Conservation (phyloP, 805 yeast genomes). For the Ogataea paraovalis region DNA sequence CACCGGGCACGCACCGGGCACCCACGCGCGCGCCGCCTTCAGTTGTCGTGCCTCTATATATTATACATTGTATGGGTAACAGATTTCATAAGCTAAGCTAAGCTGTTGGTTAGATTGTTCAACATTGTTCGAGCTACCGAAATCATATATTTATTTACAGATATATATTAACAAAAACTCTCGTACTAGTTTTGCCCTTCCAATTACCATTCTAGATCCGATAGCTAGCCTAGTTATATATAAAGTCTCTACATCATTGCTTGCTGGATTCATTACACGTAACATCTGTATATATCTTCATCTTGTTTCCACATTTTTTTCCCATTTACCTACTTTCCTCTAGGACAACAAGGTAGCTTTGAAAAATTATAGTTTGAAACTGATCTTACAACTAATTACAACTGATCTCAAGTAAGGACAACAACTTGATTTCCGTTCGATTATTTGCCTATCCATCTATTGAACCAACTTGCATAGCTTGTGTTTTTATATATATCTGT, state of each 20-base stretch:
- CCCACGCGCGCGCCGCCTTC: too few relatives aligned
- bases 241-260: neutral
- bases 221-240: neutral
- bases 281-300: neutral
- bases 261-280: neutral
- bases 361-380: neutral
- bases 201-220: neutral
- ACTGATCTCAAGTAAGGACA: conserved; percentile 1
- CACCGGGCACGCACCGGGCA: too few relatives aligned
- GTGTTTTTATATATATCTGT: neutral
- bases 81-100: neutral
- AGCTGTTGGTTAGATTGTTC: neutral
- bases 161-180: too few relatives aligned
- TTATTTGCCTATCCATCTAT: neutral
- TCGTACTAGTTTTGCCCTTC: neutral
- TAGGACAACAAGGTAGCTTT: neutral
- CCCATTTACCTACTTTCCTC: neutral
- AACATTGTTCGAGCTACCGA: neutral
- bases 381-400: neutral
- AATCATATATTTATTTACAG: neutral
- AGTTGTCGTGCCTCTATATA: too few relatives aligned
- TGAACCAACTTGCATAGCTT: neutral
- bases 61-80: too few relatives aligned
- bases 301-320: neutral
- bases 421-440: neutral